A percentile compares a stretch with the other conserved stretches of the same genome.
Conservation (phyloP, 495 filamentous ascomycete genomes). For the Achaetomiella virescens region DNA sequence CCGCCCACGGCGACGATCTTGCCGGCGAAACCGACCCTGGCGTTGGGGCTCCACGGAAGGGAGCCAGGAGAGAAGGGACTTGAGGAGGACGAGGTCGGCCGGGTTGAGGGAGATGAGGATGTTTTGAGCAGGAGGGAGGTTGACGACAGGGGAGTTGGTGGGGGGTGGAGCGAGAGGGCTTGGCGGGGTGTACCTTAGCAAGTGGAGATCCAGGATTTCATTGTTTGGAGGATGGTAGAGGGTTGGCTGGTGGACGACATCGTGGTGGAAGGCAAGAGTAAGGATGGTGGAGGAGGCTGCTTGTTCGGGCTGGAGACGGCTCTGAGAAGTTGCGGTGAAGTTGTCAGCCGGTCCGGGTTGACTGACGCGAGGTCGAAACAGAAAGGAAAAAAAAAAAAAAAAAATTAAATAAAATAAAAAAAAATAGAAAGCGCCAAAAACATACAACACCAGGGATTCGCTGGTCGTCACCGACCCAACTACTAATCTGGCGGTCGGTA, state of each 20-base stretch:
- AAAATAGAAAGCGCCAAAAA: too few species aligned
- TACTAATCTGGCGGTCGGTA: slow-evolving; percentile 30
- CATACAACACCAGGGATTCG: slow-evolving; percentile 43
- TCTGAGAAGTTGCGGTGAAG: too few species aligned
- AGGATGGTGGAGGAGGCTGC: neutral
- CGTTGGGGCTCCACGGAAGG: slow-evolving; percentile 23
- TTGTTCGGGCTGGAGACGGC: too few species aligned
- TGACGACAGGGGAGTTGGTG: slow-evolving; percentile 3
- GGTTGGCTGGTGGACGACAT: neutral
- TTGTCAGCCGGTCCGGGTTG: too few species aligned
- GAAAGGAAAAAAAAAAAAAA: too few species aligned
- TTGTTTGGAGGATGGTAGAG: slow-evolving; percentile 6
- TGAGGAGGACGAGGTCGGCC: slow-evolving; percentile 32
- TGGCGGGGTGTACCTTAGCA: slow-evolving; percentile 11
- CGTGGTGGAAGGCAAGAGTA: neutral
- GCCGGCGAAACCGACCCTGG: slow-evolving; percentile 41
- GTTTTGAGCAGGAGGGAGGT: slow-evolving; percentile 32
- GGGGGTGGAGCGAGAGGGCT: slow-evolving; percentile 3
- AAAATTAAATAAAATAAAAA: too few species aligned
- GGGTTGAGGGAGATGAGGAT: slow-evolving; percentile 39
- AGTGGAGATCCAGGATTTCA: slow-evolving; percentile 17
- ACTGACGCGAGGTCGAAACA: too few species aligned
- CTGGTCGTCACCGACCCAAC: slow-evolving; percentile 39
- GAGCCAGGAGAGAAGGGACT: slow-evolving; percentile 29
- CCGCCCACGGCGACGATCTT: slow-evolving; percentile 26